Evolutionary conservation across 345 rosid species (phyloP).

Genomic region (Turnera subulata): DNA sequence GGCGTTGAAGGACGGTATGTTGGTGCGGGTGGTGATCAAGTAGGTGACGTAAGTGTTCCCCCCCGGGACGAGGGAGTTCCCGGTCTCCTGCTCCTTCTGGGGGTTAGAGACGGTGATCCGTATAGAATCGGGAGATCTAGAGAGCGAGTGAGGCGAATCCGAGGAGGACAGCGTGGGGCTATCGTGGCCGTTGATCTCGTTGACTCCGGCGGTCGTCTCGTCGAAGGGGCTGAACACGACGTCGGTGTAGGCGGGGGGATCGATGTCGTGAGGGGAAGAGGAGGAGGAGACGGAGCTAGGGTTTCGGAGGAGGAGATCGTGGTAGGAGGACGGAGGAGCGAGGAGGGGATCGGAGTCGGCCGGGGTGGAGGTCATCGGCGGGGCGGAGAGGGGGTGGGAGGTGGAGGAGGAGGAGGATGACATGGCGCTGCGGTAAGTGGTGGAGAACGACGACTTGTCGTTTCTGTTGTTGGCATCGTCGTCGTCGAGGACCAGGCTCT

Average conservation of each 20-base stretch:
- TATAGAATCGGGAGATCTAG: conserved; percentile 62
- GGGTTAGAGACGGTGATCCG: conserved; percentile 86
- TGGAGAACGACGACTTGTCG: conserved; percentile 21
- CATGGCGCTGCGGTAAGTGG: conserved; percentile 58
- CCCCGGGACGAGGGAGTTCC: conserved; percentile 79
- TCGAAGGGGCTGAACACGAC: conserved; percentile 81
- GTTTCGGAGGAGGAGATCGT: conserved; percentile 28
- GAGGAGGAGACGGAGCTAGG: conserved; percentile 19
- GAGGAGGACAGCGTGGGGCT: conserved; percentile 19
- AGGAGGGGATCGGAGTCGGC: conserved; percentile 81
- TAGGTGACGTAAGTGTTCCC: conserved; percentile 68
- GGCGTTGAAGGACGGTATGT: conserved; percentile 56
- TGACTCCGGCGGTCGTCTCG: conserved; percentile 26
- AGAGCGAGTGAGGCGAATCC: conserved; percentile 36
- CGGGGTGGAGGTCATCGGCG: conserved; percentile 36
- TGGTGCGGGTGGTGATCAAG: conserved; percentile 76
- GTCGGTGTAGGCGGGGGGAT: conserved; percentile 88
- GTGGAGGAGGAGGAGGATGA: conserved; percentile 44
- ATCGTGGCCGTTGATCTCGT: conserved; percentile 47
- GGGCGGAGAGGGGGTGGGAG: conserved; percentile 22
- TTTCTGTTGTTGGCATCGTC: background rate
- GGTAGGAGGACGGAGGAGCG: conserved; percentile 29
- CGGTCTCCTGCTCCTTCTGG: conserved; percentile 69
- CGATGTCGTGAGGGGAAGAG: conserved; percentile 53
- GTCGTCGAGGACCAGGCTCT: background rate